Base-by-base conservation (phyloP, 2,329 filamentous ascomycete genomes). In the Onygena corvina region DNA sequence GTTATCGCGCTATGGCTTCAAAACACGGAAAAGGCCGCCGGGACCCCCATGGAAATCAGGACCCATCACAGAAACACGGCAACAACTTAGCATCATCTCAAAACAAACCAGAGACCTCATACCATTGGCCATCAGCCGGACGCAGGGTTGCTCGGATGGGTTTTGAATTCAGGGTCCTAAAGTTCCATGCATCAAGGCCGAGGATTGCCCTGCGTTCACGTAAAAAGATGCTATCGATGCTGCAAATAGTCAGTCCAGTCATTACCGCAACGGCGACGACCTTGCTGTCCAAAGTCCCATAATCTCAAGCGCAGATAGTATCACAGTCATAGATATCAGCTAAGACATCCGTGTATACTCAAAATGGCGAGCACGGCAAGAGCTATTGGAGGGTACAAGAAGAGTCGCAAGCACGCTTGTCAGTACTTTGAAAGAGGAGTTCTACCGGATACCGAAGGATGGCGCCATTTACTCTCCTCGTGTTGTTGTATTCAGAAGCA, bases 371-470 rank as follows among this genome's bases (percentile, higher is more conserved):
- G 46, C 44, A 30, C 46, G 29, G 47, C 21, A 20, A 25, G 21
- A 6, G 27, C 34, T 4, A 44, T 42, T 7, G 50, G 52, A 2
- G 16, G 35, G 47, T 36, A 14, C 50, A 54, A 31, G 52, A 52
- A 29, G 50, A 54, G 25, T 47, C 47, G 7, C 36, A 25, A 54
- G 52, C 30, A 54, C 50, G 9, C 47, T 52, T 18, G 42, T n/a
- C 4, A 18, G 31, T 12, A 47, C 50, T 7, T 45, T 52, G 4
- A 46, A 48, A 16, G 20, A 23, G n/a, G 12, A 16, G 11, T 50
- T 46, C 30, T 54, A 52, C 36, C 52, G 42, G 7, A 47, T 48
- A 9, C 47, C 50, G 2, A 14, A 31, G 4, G 16, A 14, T 12
- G 42, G 23, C 3, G 52, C 40, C 11, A 42, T 54, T 11, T 52